Percentiles rank a stretch among this genome's conserved stretches.
These are phyloP conservation scores for Neopestalotiopsis rosae DNA, from an alignment of 2,329 filamentous ascomycete genomes.

Conservation along the genomic window DNA sequence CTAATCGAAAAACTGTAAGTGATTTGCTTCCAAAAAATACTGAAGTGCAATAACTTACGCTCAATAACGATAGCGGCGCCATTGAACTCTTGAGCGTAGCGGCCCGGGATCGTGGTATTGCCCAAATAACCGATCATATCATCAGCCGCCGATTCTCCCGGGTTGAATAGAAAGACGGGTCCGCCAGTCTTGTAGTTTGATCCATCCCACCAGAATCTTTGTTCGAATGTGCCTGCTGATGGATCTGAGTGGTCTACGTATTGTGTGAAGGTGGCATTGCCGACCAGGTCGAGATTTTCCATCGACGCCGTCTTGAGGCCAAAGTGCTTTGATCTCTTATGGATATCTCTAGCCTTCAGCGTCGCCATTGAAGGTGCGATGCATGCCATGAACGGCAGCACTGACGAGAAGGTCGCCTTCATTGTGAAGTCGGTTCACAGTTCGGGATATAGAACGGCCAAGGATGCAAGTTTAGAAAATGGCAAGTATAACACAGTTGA, in stretches of 20 bases:
- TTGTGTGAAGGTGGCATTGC: constrained; percentile 23
- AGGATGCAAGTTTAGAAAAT: neutral
- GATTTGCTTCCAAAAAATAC: neutral
- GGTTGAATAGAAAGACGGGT: constrained; percentile 28
- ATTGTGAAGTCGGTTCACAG: neutral
- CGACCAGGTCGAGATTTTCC: constrained; percentile 16
- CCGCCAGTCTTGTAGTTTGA: constrained; percentile 23
- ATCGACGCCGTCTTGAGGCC: constrained; percentile 10
- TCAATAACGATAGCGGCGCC: constrained; percentile 28
- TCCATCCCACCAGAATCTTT: constrained; percentile 26
- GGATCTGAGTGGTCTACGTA: constrained; percentile 20
- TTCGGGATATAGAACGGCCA: neutral
- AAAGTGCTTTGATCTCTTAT: constrained; percentile 1
- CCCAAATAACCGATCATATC: constrained; percentile 22
- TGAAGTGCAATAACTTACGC: constrained; percentile 13
- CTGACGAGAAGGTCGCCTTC: constrained; percentile 5
- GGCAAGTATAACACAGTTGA: no score
- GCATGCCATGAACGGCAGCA: constrained; percentile 11
- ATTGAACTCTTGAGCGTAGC: constrained; percentile 25
- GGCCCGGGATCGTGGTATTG: constrained; percentile 23
- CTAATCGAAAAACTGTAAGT: constrained; percentile 6
- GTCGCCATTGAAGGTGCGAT: constrained; percentile 3
- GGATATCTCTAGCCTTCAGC: constrained; percentile 5
- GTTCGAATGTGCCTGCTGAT: constrained; percentile 23
- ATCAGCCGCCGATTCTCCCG: constrained; percentile 25